These are phyloP conservation scores for Ophiostoma sp. DNA, from an alignment of 2,329 filamentous ascomycete species.

Conservation along the genomic window DNA sequence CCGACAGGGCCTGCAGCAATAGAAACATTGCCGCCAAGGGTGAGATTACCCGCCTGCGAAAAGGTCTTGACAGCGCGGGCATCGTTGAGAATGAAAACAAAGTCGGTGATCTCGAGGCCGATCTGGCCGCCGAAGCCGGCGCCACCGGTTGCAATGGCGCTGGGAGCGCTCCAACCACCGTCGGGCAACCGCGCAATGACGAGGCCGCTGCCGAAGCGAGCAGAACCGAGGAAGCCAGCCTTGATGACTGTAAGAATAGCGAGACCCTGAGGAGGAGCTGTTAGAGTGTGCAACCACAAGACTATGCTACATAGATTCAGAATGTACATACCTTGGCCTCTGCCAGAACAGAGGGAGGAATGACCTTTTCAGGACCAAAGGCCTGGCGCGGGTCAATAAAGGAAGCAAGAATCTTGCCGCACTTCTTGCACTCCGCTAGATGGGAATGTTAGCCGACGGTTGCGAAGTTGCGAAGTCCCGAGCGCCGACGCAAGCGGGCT, in stretches of 20 bases:
- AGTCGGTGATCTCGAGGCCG: conserved; percentile 83
- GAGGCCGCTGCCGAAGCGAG: conserved; percentile 73
- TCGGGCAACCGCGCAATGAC: conserved; percentile 74
- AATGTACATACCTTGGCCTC: conserved; percentile 69
- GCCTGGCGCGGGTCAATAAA: conserved; percentile 91
- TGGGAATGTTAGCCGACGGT: background rate
- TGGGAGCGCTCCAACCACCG: conserved; percentile 75
- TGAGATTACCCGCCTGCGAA: conserved; percentile 84
- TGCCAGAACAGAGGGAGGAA: conserved; percentile 81
- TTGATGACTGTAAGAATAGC: conserved; percentile 83
- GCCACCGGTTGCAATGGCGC: conserved; percentile 73
- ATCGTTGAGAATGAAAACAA: conserved; percentile 98
- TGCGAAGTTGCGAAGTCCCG: background rate
- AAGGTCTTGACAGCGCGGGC: conserved; percentile 84
- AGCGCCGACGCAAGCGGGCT: background rate
- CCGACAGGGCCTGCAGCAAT: conserved; percentile 91
- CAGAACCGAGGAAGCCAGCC: conserved; percentile 78
- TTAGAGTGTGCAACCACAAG: background rate
- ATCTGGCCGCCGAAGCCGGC: conserved; percentile 82
- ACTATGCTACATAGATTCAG: background rate
- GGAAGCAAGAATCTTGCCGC: conserved; percentile 87
- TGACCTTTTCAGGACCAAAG: conserved; percentile 95
- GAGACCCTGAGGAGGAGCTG: conserved; percentile 52
- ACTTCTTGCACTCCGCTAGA: conserved; percentile 93
- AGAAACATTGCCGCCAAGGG: conserved; percentile 91